Conservation (phyloP, 2,329 filamentous ascomycete genomes). For the Paecilomyces variotii region DNA sequence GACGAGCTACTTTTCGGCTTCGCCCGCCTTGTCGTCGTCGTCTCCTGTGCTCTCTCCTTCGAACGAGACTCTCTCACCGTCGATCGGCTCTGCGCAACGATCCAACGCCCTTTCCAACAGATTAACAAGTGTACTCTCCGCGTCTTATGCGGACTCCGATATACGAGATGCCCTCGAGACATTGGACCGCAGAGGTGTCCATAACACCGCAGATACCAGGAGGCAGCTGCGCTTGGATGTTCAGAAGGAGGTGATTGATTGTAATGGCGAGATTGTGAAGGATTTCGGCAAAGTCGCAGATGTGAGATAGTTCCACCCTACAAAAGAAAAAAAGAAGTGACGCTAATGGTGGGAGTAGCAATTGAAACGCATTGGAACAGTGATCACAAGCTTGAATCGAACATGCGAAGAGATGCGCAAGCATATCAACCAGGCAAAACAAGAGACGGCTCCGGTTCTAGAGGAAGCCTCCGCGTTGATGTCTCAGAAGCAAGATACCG, state of each 20-base stretch:
- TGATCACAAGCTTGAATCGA: slow-evolving; percentile 68
- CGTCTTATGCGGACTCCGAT: slow-evolving; percentile 86
- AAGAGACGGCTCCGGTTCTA: slow-evolving; percentile 65
- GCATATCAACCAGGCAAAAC: slow-evolving; percentile 66
- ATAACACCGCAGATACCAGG: slow-evolving; percentile 70
- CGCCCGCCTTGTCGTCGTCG: background rate
- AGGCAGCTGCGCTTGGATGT: slow-evolving; percentile 73
- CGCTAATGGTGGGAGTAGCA: slow-evolving; percentile 50
- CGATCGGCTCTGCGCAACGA: slow-evolving; percentile 18
- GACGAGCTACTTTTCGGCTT: slow-evolving; percentile 26
- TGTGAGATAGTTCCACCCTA: slow-evolving; percentile 41
- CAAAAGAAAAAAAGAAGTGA: background rate
- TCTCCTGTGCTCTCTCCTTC: slow-evolving; percentile 15
- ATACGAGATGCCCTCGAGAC: slow-evolving; percentile 77
- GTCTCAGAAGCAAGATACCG: slow-evolving; percentile 62
- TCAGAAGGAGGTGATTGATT: slow-evolving; percentile 86
- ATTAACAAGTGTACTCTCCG: slow-evolving; percentile 76
- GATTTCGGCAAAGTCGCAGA: slow-evolving; percentile 88
- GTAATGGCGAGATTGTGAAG: slow-evolving; percentile 78
- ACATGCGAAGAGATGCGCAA: slow-evolving; percentile 73
- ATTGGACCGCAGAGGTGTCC: slow-evolving; percentile 62
- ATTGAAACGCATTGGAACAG: slow-evolving; percentile 73
- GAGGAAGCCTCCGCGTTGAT: slow-evolving; percentile 70
- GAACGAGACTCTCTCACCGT: slow-evolving; percentile 21
- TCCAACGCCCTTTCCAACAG: slow-evolving; percentile 68